Conservation (phyloP, 768 basidiomycete genomes). For the Tricholoma sp. region DNA sequence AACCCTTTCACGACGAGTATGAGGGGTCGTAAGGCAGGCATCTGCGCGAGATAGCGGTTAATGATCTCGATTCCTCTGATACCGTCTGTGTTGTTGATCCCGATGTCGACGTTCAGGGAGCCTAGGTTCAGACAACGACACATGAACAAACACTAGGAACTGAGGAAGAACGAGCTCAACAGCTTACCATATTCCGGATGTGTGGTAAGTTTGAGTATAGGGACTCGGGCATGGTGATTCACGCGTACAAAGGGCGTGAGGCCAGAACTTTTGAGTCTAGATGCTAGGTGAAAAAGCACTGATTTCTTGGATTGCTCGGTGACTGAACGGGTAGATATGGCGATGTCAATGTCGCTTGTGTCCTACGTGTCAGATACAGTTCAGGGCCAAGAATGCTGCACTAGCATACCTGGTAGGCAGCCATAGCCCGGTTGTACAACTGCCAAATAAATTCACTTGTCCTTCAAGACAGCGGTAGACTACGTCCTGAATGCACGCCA, state of each 20-base stretch:
- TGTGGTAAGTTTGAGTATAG: conserved; percentile 59
- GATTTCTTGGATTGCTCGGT: conserved; percentile 30
- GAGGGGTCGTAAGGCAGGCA: conserved; percentile 58
- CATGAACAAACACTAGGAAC: not conserved
- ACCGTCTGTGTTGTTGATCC: conserved; percentile 59
- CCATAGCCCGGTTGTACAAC: conserved; percentile 53
- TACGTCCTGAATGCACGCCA: conserved; percentile 39
- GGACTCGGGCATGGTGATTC: conserved; percentile 37
- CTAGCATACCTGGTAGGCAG: conserved; percentile 55
- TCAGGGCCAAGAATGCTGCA: not conserved
- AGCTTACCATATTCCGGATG: conserved; percentile 31
- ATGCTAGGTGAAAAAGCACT: conserved; percentile 42
- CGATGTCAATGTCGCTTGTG: conserved; percentile 32
- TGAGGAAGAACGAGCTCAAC: not conserved
- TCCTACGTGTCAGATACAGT: not conserved
- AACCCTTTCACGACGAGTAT: conserved; percentile 64
- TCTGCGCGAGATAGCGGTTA: conserved; percentile 41
- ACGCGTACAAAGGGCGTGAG: conserved; percentile 35
- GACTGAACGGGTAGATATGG: conserved; percentile 20
- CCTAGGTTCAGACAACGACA: conserved; percentile 28
- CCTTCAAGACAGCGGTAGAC: conserved; percentile 44
- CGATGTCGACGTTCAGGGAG: conserved; percentile 58
- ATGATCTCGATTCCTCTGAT: conserved; percentile 47
- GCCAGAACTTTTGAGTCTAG: conserved; percentile 35
- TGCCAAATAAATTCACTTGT: conserved; percentile 54